Base-by-base conservation (phyloP, 495 filamentous ascomycete genomes). In the Aspergillus coremiiformis region DNA sequence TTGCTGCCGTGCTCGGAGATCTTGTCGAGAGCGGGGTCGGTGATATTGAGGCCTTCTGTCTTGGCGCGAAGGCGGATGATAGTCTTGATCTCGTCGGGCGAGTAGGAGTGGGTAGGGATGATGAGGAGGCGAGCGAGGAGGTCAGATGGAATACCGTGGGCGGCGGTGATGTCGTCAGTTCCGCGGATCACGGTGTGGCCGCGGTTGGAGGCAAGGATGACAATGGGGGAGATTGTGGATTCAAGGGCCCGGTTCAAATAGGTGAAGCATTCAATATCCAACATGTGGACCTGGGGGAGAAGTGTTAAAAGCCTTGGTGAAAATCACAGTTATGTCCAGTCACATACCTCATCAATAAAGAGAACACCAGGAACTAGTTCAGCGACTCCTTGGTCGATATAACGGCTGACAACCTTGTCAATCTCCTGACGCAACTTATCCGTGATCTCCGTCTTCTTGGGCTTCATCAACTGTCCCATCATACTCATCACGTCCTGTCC, bases 401-500 rank as follows among this genome's bases (percentile, higher is more conserved):
- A 98, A 67, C 90, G 87, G 74, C 85, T 94, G 49, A 98, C 93
- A 5, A 97, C 92, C 74, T 95, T 97, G 79, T 98, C 94, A 73
- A 98, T 96, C 73, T 98, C 93, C 47, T 79, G 76, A 44, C 93
- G 82, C 63, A 98, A 72, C 74, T 98, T 97, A 64, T 97, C 92
- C 29, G 92, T 97, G 57, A 97, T 95, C 65, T 97, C 92, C 10
- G 92, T 97, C 79, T 95, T 95, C 77, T 94, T 93, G 52, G 93
- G 93, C 78, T 96, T 96, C 87, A 95, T 95, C 55, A 98, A 74
- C 65, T 97, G 92, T 54, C 92, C 92, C 90, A 98, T 96, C 93
- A 98, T 96, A 68, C 88, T 94, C 91, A 98, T 96, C 51, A 98
- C 91, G 66, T 98, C 93, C 73, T 98, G 93, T 49, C 93, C 93